These are phyloP conservation scores for Fusarium metavorans DNA, from an alignment of 2,329 filamentous ascomycete species.

Conservation along the genomic window DNA sequence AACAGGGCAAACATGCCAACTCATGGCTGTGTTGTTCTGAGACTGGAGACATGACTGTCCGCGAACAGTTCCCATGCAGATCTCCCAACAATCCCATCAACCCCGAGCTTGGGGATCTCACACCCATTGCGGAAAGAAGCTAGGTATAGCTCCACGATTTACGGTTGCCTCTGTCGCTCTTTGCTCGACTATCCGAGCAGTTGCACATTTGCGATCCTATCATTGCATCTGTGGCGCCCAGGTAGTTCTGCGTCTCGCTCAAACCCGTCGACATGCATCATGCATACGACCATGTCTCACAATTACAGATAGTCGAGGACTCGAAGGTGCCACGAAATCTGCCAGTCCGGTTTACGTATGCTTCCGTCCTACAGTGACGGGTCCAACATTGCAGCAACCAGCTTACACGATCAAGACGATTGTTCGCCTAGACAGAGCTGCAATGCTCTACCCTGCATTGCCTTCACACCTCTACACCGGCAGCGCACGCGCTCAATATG, in stretches of 20 bases:
- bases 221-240: conserved; percentile 15
- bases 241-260: conserved; percentile 21
- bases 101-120: background rate
- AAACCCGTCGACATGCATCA: conserved; percentile 32
- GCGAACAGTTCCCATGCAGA: conserved; percentile 1
- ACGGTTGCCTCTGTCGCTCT: conserved; percentile 8
- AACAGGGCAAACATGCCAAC: conserved; percentile 25
- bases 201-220: conserved; percentile 6
- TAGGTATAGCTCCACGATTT: conserved; percentile 1
- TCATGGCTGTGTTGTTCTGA: conserved; percentile 28
- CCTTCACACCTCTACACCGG: conserved; percentile 11
- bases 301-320: conserved; percentile 5
- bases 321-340: conserved; percentile 10
- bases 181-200: conserved; percentile 5
- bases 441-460: conserved; percentile 25
- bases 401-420: conserved; percentile 20
- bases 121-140: background rate
- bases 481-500: conserved; percentile 31
- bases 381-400: conserved; percentile 5
- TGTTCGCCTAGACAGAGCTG: conserved; percentile 8
- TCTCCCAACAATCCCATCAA: background rate
- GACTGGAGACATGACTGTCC: conserved; percentile 4
- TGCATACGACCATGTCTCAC: conserved; percentile 9
- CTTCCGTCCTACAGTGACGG: conserved; percentile 10
- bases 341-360: conserved; percentile 10